A percentile compares a stretch with the other conserved stretches of the same genome.
These are phyloP conservation scores for Emergomyces orientalis DNA, from an alignment of 2,329 filamentous ascomycete species.

Conservation along the genomic window DNA sequence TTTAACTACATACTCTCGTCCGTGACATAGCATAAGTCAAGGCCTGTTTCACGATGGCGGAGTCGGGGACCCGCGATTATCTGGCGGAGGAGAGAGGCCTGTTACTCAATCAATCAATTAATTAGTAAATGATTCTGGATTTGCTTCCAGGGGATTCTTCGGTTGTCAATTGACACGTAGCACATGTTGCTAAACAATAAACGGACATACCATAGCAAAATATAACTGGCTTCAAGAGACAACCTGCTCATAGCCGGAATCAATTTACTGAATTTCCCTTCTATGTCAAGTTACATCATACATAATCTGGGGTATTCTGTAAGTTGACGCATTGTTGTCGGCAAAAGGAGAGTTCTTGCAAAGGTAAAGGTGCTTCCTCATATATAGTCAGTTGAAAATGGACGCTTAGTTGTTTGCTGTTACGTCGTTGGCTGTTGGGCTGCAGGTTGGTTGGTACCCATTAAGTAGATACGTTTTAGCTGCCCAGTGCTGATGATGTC, in stretches of 20 bases:
- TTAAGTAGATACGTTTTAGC: too few relatives aligned
- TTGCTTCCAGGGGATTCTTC: not conserved
- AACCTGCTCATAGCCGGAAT: not conserved
- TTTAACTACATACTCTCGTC: constrained; percentile 48
- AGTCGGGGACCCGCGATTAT: constrained; percentile 82
- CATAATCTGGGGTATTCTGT: not conserved
- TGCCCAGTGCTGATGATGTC: not conserved
- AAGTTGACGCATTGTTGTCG: not conserved
- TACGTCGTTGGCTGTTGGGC: not conserved
- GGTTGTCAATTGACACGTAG: not conserved
- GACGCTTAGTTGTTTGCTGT: not conserved
- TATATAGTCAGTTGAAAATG: not conserved
- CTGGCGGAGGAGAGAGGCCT: constrained; percentile 73
- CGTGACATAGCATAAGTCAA: constrained; percentile 94
- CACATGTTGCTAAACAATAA: not conserved
- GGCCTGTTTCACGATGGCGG: constrained; percentile 73
- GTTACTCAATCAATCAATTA: constrained; percentile 3
- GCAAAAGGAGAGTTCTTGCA: not conserved
- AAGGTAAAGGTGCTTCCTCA: not conserved
- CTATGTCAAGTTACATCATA: not conserved
- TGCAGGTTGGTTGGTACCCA: too few relatives aligned
- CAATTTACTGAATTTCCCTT: too few relatives aligned
- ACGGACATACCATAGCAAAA: not conserved
- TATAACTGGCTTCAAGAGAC: too few relatives aligned
- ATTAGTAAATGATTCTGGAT: not conserved